Evolutionary conservation across 1,284 basidiomycete species (phyloP).

Genomic region (Peniophora sp.): DNA sequence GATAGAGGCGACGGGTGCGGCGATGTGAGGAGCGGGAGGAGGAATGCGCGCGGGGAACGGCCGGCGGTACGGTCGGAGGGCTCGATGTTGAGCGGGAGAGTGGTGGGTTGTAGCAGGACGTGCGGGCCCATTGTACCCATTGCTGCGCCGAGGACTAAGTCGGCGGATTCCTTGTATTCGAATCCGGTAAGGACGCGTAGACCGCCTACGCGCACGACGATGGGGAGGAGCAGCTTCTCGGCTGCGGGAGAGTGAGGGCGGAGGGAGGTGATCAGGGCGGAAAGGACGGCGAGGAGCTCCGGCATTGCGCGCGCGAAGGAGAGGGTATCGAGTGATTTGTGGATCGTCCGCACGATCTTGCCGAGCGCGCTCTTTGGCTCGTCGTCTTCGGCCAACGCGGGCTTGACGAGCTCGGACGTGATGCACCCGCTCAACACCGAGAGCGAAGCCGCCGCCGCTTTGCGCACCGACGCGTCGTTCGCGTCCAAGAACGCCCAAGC

Average conservation of each 20-base stretch:
- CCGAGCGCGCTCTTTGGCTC: conserved; percentile 45
- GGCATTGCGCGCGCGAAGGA: conserved; percentile 63
- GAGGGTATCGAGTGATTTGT: conserved; percentile 63
- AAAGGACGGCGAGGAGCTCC: conserved; percentile 60
- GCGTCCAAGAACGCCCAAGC: conserved; percentile 73
- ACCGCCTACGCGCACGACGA: conserved; percentile 73
- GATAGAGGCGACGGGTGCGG: conserved; percentile 73
- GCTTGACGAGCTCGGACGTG: conserved; percentile 49
- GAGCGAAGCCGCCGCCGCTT: conserved; percentile 59
- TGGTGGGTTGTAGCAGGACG: conserved; percentile 50
- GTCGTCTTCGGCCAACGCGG: conserved; percentile 43
- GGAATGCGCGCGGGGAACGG: conserved; percentile 76
- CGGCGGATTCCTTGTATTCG: conserved; percentile 86
- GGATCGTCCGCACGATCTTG: conserved; percentile 54
- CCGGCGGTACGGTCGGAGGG: conserved; percentile 67
- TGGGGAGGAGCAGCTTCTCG: conserved; percentile 61
- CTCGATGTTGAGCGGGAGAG: conserved; percentile 82
- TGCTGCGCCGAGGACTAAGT: conserved; percentile 73
- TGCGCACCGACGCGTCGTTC: conserved; percentile 43
- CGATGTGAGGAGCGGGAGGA: conserved; percentile 85
- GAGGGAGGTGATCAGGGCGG: conserved; percentile 44
- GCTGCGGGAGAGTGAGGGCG: conserved; percentile 46
- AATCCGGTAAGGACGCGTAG: conserved; percentile 77
- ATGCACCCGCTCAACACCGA: conserved; percentile 64
- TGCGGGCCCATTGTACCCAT: conserved; percentile 86